Conservation (phyloP, 306 rosid genomes). For the Malus sieversii region DNA sequence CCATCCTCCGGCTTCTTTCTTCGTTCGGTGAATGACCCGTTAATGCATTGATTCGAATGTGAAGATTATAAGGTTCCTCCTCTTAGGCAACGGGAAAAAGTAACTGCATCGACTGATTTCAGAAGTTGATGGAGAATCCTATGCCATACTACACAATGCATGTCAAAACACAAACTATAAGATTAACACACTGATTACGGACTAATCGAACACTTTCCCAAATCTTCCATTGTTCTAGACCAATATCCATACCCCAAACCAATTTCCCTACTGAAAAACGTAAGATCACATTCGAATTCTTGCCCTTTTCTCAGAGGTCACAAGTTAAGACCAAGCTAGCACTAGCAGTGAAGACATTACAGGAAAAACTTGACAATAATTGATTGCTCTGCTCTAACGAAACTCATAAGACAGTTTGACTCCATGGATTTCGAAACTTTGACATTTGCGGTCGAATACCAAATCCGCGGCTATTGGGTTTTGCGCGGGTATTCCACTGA, state of each 20-base stretch:
- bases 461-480: not conserved
- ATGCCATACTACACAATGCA: too few species aligned
- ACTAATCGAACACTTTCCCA: not conserved
- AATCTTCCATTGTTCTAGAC: not conserved
- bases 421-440: not conserved
- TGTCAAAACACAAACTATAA: too few species aligned
- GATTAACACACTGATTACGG: too few species aligned
- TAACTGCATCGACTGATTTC: not conserved
- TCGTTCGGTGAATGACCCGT: conserved; percentile 37
- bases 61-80: conserved; percentile 38
- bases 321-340: not conserved
- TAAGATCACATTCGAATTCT: not conserved
- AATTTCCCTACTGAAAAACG: not conserved
- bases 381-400: not conserved
- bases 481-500: not conserved
- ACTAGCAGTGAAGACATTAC: not conserved
- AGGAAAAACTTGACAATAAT: not conserved
- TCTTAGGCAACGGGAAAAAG: not conserved
- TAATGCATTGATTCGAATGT: conserved; percentile 60
- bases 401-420: not conserved
- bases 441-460: not conserved
- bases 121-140: not conserved
- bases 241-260: not conserved
- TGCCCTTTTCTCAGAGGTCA: not conserved
- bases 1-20: conserved; percentile 22